Evolutionary conservation across 73 alveolate species (phyloP), one percentile per base, ranked within the genome.

Genomic region (Paramecium bursaria): DNA sequence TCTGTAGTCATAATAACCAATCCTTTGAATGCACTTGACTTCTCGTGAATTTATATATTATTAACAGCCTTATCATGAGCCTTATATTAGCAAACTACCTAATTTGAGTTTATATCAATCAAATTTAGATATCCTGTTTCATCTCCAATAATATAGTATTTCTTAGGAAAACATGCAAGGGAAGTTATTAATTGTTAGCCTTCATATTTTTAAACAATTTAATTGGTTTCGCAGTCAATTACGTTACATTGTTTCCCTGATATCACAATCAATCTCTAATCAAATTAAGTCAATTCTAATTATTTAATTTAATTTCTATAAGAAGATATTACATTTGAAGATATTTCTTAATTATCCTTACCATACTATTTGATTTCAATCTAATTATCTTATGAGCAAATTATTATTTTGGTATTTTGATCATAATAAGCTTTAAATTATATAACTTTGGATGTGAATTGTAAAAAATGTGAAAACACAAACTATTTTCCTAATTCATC

Each of bases 81-180:
- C 46, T 79, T 75, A 23, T 90, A 90, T 55, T 86, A 89, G 23
- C 87, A 92, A 75, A 92, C 85, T 9, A 90, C 54, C 42, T 92
- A 95, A 44, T 87, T 75, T 47, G 74, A 35, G 67, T 90, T 94
- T 15, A 91, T 89, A 15, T 80, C 86, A 1, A 86, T 51, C 46
- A 92, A 50, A 30, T 76, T 48, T 31, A 92, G 49, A 5, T 48
- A 44, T 9, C 97, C 97, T 47, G 74, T 82, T 48, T 86, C 89
- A 25, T 93, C 91, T 6, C 94, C 95, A 46, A 88, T 52, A n/a
- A 90, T 42, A 21, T 86, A 86, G 48, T 82, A 88, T 74, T 91
- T 92, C 22, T 90, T 88, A 17, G 97, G 97, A 3, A 92, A 76
- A 22, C 90, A 82, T 25, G 87, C 22, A 15, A 86, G 52, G 6